These are phyloP conservation scores for Amanita inopinata DNA, from an alignment of 768 basidiomycete species.

Conservation along the genomic window DNA sequence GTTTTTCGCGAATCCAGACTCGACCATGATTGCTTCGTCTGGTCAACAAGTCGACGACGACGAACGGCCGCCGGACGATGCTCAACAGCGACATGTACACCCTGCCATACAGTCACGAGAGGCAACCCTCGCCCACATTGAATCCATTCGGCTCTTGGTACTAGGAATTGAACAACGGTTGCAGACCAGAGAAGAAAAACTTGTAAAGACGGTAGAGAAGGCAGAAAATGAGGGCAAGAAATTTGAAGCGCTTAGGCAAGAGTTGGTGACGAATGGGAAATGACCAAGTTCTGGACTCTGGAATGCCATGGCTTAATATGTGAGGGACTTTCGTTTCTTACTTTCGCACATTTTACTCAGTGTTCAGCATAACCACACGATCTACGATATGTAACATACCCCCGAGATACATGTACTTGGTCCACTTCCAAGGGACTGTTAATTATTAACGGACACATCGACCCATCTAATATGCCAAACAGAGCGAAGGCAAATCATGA, in stretches of 20 bases:
- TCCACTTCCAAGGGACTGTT: no score
- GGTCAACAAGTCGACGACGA: slow-evolving; percentile 1
- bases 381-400: no score
- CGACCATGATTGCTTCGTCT: slow-evolving; percentile 3
- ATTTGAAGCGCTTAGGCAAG: slow-evolving; percentile 40
- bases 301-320: no score
- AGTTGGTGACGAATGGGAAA: slow-evolving; percentile 13
- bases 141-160: slow-evolving; percentile 58
- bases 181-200: slow-evolving; percentile 49
- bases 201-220: slow-evolving; percentile 46
- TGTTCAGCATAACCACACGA: no score
- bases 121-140: slow-evolving; percentile 48
- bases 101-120: slow-evolving; percentile 18
- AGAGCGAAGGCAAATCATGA: no score
- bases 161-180: slow-evolving; percentile 72
- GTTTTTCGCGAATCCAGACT: slow-evolving; percentile 8
- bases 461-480: no score
- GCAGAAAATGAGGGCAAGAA: slow-evolving; percentile 50
- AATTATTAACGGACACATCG: no score
- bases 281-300: neutral
- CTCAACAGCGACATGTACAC: slow-evolving; percentile 8
- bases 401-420: no score
- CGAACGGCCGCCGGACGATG: slow-evolving; percentile 10
- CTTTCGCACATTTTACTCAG: no score
- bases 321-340: no score